A percentile compares a stretch with the other conserved stretches of the same genome.
phyloP scores from a whole-genome alignment of 345 rosid genomes.

The Psidium friedrichsthalianum region DNA sequence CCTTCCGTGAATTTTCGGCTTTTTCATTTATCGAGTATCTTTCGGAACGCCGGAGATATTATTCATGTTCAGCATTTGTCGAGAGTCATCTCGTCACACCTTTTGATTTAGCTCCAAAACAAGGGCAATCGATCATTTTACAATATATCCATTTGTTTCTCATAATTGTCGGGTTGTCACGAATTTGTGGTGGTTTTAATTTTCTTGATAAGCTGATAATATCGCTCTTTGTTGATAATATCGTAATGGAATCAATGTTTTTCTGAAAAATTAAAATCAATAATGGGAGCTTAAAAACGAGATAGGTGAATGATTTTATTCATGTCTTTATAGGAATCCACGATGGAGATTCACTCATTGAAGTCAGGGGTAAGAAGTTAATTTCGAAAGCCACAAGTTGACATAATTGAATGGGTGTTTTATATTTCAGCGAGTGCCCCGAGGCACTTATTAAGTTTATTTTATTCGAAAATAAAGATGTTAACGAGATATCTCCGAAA shows the following conservation, averaged over 20 bases:
- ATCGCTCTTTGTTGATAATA: too few relatives aligned
- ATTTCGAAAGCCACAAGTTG: not conserved
- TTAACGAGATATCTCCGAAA: too few relatives aligned
- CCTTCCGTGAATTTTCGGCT: not conserved
- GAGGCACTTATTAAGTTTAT: too few relatives aligned
- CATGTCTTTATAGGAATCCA: not conserved
- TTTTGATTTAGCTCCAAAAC: not conserved
- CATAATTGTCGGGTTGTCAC: too few relatives aligned
- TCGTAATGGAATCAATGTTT: too few relatives aligned
- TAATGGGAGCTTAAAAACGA: not conserved
- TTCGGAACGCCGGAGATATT: not conserved
- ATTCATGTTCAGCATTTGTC: not conserved
- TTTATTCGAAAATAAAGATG: too few relatives aligned
- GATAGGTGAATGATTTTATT: not conserved
- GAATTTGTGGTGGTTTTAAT: not conserved
- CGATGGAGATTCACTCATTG: not conserved
- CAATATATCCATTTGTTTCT: too few relatives aligned
- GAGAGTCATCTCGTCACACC: too few relatives aligned
- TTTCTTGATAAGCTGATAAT: too few relatives aligned
- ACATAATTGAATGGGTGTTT: not conserved
- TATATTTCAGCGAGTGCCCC: too few relatives aligned
- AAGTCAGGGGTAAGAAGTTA: not conserved
- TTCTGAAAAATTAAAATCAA: not conserved
- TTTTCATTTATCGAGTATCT: not conserved
- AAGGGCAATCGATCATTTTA: not conserved